Evolutionary conservation across 306 rosid genomes (phyloP), one percentile per base, ranked within the genome.

Genomic region (Rosa rugosa): DNA sequence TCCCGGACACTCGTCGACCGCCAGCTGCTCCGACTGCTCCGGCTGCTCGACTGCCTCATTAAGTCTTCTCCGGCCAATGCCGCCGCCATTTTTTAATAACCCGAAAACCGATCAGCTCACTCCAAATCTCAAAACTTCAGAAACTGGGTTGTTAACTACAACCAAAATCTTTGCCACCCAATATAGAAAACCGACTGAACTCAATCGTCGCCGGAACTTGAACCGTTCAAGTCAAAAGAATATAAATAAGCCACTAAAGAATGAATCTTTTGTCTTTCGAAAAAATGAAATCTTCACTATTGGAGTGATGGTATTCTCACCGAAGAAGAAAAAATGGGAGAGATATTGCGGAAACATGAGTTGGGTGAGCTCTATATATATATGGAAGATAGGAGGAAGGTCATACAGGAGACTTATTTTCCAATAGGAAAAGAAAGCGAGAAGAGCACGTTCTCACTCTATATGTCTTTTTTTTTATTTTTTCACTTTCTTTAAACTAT

Each of bases 11-110:
- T 90, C 20, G 79, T 18, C 3, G 89, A 84, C 84, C 84, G 72
- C 91, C 91, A 82, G 72, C 91, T 87, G 69, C 83, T 12, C 80
- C 85, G 80, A 65, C 91, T 87, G 69, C 83, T 12, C 78, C 85
- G 79, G 70, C 83, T 77, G 69, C 89, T 88, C 57, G 69, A 17
- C 83, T 87, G 83, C 82, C 87, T 74, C 6, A 73, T 17, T 31
- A 83, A 7, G 44, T 57, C 81, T 0, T 81, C 91, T 27, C 75
- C 91, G 16, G 69, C 88, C 66, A 86, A 69, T 56, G 87, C 78
- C 47, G 66, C 66, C 22, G 89, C 89, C 83, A 85, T 85, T 62
- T 56, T 54, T 53, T 23, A 54, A 54, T 3, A 20, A 16, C 60
- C 47, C n/a, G 11, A 31, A 47, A 18, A n/a, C 10, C 54, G 7